Evolutionary conservation across 768 basidiomycete genomes (phyloP).

Genomic region (Boletus tylopilopsis): DNA sequence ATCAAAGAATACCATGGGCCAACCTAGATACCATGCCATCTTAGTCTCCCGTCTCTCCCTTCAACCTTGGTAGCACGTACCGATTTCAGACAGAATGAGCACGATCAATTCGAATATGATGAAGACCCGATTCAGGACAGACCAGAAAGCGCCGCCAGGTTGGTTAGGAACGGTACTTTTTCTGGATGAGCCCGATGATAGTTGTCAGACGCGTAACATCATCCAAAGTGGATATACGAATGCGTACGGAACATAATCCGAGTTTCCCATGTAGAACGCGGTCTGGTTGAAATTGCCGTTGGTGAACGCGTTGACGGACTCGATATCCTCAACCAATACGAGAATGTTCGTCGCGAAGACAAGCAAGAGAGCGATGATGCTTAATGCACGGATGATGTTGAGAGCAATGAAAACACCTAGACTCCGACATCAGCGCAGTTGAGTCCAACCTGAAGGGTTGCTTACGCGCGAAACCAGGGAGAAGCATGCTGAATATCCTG

Average conservation of each 20-base stretch:
- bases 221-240: background rate
- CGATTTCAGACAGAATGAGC: constrained; percentile 46
- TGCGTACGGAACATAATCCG: constrained; percentile 79
- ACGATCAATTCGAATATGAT: constrained; percentile 78
- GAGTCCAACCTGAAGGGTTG: background rate
- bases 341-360: constrained; percentile 76
- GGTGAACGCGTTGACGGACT: constrained; percentile 66
- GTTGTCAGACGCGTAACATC: background rate
- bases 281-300: constrained; percentile 35
- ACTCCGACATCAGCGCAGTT: background rate
- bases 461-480: constrained; percentile 30
- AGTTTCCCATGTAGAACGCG: constrained; percentile 46
- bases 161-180: constrained; percentile 92
- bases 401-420: constrained; percentile 65
- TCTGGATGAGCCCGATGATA: constrained; percentile 22
- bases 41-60: background rate
- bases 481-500: constrained; percentile 13
- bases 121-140: constrained; percentile 79
- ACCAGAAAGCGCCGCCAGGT: constrained; percentile 90
- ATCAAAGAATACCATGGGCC: constrained; percentile 77
- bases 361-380: constrained; percentile 73
- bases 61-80: constrained; percentile 30
- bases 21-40: constrained; percentile 34
- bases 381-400: constrained; percentile 71
- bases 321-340: constrained; percentile 70